Evolutionary conservation across 352 stramenopile genomes (phyloP).

Genomic region (Peronospora farinosa): DNA sequence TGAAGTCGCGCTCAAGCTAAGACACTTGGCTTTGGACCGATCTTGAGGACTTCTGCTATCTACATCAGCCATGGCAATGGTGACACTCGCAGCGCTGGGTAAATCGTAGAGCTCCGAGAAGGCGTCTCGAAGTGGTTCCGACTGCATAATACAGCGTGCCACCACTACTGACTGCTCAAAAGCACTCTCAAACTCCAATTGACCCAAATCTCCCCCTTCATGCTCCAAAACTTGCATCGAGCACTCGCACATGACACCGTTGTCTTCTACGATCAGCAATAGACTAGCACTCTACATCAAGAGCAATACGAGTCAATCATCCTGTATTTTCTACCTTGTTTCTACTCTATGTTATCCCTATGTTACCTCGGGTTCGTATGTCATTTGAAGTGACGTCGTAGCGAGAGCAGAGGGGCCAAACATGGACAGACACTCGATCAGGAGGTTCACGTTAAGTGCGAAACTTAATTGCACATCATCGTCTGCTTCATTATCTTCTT

Average conservation of each 20-base stretch:
- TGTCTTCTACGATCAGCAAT: slow-evolving; percentile 72
- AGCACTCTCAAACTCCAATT: slow-evolving; percentile 68
- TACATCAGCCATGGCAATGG: slow-evolving; percentile 55
- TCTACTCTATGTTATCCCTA: not conserved
- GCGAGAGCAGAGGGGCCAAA: slow-evolving; percentile 57
- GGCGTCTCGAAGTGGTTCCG: slow-evolving; percentile 67
- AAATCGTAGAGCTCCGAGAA: slow-evolving; percentile 82
- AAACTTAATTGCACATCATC: slow-evolving; percentile 56
- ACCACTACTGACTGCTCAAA: slow-evolving; percentile 74
- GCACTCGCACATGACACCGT: slow-evolving; percentile 80
- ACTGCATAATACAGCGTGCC: slow-evolving; percentile 79
- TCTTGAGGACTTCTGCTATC: slow-evolving; percentile 12
- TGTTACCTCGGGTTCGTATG: slow-evolving; percentile 49
- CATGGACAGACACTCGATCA: slow-evolving; percentile 79
- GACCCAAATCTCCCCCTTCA: slow-evolving; percentile 60
- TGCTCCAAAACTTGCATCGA: slow-evolving; percentile 76
- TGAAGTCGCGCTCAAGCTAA: slow-evolving; percentile 64
- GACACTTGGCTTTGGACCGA: slow-evolving; percentile 26
- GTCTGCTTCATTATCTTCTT: slow-evolving; percentile 17
- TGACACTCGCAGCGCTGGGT: slow-evolving; percentile 71
- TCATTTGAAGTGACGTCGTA: slow-evolving; percentile 73
- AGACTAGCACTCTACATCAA: slow-evolving; percentile 43
- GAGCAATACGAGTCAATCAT: slow-evolving; percentile 1
- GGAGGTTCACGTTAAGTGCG: slow-evolving; percentile 55
- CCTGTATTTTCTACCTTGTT: slow-evolving; percentile 1